Percentiles rank a stretch among this genome's conserved stretches.
These are phyloP conservation scores for Malassezia yamatoensis DNA, from an alignment of 1,284 basidiomycete genomes.

Conservation along the genomic window DNA sequence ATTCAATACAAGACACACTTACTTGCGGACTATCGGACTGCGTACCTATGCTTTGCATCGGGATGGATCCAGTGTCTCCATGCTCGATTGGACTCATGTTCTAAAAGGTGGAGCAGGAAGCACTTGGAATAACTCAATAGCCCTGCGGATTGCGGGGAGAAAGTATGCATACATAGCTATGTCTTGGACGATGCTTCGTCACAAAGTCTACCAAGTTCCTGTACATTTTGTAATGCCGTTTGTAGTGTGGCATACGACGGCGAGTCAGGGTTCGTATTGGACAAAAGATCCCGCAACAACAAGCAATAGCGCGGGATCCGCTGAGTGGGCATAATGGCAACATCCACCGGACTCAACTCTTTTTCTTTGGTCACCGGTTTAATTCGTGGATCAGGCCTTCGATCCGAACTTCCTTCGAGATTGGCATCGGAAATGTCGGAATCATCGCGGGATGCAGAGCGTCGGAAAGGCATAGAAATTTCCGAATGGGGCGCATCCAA, in stretches of 20 bases:
- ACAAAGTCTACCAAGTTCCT: constrained; percentile 15
- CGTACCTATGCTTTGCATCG: too few species aligned
- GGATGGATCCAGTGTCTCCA: too few species aligned
- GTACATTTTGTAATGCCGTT: constrained; percentile 10
- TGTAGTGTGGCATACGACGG: constrained; percentile 21
- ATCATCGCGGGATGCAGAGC: not conserved
- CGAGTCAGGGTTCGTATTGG: constrained; percentile 32
- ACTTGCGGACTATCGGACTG: too few species aligned
- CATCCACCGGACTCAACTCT: constrained; percentile 34
- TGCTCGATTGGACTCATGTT: too few species aligned
- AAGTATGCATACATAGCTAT: not conserved
- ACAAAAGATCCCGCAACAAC: constrained; percentile 32
- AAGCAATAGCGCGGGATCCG: constrained; percentile 35
- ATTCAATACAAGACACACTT: too few species aligned
- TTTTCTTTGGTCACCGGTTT: constrained; percentile 12
- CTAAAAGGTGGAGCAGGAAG: too few species aligned
- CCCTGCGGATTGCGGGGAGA: not conserved
- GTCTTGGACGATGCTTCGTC: constrained; percentile 10
- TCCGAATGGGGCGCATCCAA: constrained; percentile 9
- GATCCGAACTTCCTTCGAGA: constrained; percentile 12
- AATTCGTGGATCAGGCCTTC: constrained; percentile 2
- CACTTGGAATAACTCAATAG: too few species aligned
- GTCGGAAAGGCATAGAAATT: not conserved
- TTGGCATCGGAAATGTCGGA: not conserved
- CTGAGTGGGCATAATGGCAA: constrained; percentile 45